These are phyloP conservation scores for Glycine latifolia DNA, from an alignment of 306 rosid species.

Conservation along the genomic window DNA sequence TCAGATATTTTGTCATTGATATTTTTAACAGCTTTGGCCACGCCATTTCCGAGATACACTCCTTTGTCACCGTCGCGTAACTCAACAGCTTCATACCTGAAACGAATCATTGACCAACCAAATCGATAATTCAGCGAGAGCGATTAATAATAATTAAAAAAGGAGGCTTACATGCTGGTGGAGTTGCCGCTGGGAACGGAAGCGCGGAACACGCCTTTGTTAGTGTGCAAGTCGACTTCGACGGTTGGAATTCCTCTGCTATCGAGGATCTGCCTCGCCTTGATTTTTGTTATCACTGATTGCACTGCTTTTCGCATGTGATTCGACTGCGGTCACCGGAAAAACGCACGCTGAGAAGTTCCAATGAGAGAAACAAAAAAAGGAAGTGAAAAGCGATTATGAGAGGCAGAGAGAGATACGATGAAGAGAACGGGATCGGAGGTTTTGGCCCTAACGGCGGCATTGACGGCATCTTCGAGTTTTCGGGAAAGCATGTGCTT, in stretches of 20 bases:
- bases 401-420: constrained; percentile 49
- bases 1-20: constrained; percentile 88
- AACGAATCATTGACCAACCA: constrained; percentile 35
- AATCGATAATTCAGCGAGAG: background rate
- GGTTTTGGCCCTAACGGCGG: constrained; percentile 93
- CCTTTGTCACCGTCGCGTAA: constrained; percentile 94
- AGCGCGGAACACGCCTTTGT: constrained; percentile 84
- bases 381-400: background rate
- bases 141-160: no score
- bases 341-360: background rate
- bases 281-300: constrained; percentile 76
- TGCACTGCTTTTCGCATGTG: constrained; percentile 80
- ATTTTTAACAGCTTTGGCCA: constrained; percentile 80
- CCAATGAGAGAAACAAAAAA: background rate
- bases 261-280: constrained; percentile 95
- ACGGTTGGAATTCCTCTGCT: constrained; percentile 98
- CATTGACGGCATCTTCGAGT: constrained; percentile 98
- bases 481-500: constrained; percentile 86
- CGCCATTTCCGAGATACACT: constrained; percentile 84
- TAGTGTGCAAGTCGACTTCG: constrained; percentile 86
- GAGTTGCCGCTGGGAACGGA: constrained; percentile 87
- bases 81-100: constrained; percentile 93
- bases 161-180: constrained; percentile 67
- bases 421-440: constrained; percentile 95
- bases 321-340: constrained; percentile 64